A percentile compares a stretch with the other conserved stretches of the same genome.
These are phyloP conservation scores for Solanum hybrid DNA, from an alignment of 305 asterid genomes.

Conservation along the genomic window DNA sequence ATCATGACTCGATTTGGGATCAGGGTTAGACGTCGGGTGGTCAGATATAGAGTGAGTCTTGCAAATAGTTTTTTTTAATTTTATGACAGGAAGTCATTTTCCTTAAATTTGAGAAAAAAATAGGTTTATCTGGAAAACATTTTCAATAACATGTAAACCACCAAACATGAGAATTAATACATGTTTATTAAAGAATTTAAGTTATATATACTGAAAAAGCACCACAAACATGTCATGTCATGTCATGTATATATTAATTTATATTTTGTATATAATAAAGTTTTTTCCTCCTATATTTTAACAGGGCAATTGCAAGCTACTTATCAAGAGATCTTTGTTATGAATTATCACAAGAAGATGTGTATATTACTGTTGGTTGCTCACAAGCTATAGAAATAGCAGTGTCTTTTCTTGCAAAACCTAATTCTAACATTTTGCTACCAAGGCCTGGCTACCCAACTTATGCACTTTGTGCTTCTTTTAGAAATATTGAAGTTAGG, in stretches of 20 bases:
- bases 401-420: not conserved
- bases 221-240: not conserved
- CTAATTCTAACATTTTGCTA: slow-evolving; percentile 30
- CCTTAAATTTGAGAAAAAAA: too few species aligned
- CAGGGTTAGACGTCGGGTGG: too few species aligned
- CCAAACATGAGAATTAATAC: too few species aligned
- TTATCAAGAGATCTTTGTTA: slow-evolving; percentile 25
- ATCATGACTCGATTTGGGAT: too few species aligned
- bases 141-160: too few species aligned
- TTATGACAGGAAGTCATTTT: too few species aligned
- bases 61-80: too few species aligned
- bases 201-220: too few species aligned
- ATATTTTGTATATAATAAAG: not conserved
- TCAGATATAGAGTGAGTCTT: too few species aligned
- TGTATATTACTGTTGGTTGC: slow-evolving; percentile 26
- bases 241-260: not conserved
- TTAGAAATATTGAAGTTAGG: slow-evolving; percentile 50
- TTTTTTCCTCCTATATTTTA: not conserved
- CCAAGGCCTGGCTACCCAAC: slow-evolving; percentile 66
- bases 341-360: slow-evolving; percentile 20
- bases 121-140: too few species aligned
- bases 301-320: slow-evolving; percentile 20
- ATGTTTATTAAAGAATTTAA: too few species aligned
- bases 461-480: slow-evolving; percentile 55
- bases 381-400: not conserved